phyloP scores from a whole-genome alignment of 2,329 filamentous ascomycete species.

The Fusarium bulbicola region DNA sequence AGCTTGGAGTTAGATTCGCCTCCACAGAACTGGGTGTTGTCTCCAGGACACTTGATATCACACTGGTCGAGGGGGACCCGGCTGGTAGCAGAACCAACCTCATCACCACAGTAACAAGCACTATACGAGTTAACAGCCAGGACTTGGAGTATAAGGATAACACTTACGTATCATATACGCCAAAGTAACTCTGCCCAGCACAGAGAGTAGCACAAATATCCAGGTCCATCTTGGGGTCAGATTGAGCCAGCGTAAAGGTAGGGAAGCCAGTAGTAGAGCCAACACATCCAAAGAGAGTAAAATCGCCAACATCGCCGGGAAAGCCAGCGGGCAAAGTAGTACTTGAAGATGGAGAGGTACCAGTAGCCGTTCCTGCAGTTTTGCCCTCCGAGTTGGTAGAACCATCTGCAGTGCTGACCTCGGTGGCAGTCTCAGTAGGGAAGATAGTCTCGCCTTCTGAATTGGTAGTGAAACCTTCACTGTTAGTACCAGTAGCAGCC shows the following conservation, averaged over 20 bases:
- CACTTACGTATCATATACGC: not conserved
- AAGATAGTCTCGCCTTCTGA: too few relatives aligned
- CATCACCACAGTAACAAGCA: not conserved
- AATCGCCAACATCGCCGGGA: not conserved
- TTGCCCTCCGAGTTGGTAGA: too few relatives aligned
- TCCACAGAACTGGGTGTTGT: not conserved
- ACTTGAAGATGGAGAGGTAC: too few relatives aligned
- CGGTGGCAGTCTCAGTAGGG: too few relatives aligned
- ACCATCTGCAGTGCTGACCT: too few relatives aligned
- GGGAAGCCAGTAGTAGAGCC: not conserved
- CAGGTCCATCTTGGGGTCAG: not conserved
- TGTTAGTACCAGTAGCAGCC: too few relatives aligned
- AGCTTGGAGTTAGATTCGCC: not conserved
- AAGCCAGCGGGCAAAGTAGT: not conserved
- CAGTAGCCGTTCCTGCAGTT: too few relatives aligned
- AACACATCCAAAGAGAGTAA: not conserved
- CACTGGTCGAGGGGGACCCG: not conserved
- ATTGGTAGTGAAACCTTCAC: too few relatives aligned
- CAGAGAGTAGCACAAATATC: not conserved
- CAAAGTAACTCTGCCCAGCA: not conserved
- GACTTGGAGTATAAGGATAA: too few relatives aligned
- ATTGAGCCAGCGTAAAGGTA: not conserved
- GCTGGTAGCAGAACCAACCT: not conserved
- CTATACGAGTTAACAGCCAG: not conserved
- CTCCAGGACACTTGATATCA: not conserved